Conservation (phyloP, 257 asterid species). For the Solanum arcanum region DNA sequence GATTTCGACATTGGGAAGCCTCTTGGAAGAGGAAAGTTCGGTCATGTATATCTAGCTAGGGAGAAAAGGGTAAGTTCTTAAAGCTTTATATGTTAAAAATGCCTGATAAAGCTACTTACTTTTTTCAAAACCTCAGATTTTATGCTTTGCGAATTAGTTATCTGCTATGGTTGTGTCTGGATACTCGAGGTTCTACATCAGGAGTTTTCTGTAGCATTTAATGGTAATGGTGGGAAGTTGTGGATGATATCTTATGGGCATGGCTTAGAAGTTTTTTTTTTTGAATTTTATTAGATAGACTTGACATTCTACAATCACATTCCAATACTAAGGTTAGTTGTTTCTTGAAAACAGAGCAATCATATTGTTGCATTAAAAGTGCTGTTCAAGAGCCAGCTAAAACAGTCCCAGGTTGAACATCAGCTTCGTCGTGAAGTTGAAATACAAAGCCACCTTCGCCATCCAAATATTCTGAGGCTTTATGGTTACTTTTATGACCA, state of each 20-base stretch:
- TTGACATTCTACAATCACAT: not conserved
- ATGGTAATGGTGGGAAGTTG: not conserved
- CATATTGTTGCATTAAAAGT: slow-evolving; percentile 88
- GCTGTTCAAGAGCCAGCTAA: slow-evolving; percentile 74
- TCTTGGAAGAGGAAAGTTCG: slow-evolving; percentile 89
- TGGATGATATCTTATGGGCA: not conserved
- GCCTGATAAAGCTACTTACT: not conserved
- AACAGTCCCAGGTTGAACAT: slow-evolving; percentile 89
- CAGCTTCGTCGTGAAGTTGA: slow-evolving; percentile 98
- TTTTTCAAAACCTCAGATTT: not conserved
- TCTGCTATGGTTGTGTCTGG: not conserved
- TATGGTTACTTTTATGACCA: slow-evolving; percentile 93
- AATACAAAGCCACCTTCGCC: slow-evolving; percentile 92
- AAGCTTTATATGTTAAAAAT: not conserved
- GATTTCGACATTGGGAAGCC: slow-evolving; percentile 90
- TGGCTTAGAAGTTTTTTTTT: not conserved
- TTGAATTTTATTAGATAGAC: not conserved
- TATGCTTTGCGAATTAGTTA: not conserved
- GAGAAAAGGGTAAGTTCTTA: slow-evolving; percentile 50
- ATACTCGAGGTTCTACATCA: not conserved
- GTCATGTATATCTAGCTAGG: slow-evolving; percentile 80
- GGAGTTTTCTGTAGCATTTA: not conserved
- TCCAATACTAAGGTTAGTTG: not conserved
- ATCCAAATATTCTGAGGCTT: slow-evolving; percentile 82
- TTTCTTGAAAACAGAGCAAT: slow-evolving; percentile 50